phyloP scores from a whole-genome alignment of 768 basidiomycete species.

The Rubroboletus satanas region DNA sequence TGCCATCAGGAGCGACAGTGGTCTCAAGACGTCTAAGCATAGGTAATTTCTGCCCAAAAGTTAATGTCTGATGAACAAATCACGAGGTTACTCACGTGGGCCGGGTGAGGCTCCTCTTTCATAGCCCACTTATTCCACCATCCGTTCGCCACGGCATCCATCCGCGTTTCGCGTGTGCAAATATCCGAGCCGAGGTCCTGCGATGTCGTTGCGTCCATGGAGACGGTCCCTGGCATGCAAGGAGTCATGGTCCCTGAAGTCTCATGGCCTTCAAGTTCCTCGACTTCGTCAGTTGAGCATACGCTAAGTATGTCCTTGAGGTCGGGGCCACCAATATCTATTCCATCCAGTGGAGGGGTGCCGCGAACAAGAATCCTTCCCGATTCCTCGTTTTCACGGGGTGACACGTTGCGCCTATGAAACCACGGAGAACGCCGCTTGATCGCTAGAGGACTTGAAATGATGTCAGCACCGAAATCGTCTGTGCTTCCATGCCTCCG shows the following conservation, averaged over 20 bases:
- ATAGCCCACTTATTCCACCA: constrained; percentile 52
- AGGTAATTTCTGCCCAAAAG: constrained; percentile 28
- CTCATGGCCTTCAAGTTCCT: constrained; percentile 28
- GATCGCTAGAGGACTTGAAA: constrained; percentile 31
- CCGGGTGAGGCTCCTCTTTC: constrained; percentile 18
- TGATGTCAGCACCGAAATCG: constrained; percentile 51
- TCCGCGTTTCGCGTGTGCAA: constrained; percentile 29
- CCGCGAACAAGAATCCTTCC: constrained; percentile 27
- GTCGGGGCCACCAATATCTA: constrained; percentile 37
- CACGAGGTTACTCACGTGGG: constrained; percentile 19
- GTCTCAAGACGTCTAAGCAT: constrained; percentile 44
- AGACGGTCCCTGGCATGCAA: constrained; percentile 31
- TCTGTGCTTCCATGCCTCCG: constrained; percentile 15
- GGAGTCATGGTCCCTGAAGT: constrained; percentile 32
- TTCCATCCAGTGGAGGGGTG: constrained; percentile 25
- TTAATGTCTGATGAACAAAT: constrained; percentile 7
- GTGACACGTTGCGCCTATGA: constrained; percentile 1
- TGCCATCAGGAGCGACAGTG: constrained; percentile 44
- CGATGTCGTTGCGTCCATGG: constrained; percentile 21
- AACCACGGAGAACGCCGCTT: constrained; percentile 17
- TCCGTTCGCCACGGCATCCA: constrained; percentile 41
- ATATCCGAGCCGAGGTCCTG: constrained; percentile 26
- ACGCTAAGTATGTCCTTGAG: constrained; percentile 43
- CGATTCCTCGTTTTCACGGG: not conserved
- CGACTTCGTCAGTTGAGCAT: constrained; percentile 44